phyloP scores from a whole-genome alignment of 768 basidiomycete species.

The Psilocybe subaeruginosa region DNA sequence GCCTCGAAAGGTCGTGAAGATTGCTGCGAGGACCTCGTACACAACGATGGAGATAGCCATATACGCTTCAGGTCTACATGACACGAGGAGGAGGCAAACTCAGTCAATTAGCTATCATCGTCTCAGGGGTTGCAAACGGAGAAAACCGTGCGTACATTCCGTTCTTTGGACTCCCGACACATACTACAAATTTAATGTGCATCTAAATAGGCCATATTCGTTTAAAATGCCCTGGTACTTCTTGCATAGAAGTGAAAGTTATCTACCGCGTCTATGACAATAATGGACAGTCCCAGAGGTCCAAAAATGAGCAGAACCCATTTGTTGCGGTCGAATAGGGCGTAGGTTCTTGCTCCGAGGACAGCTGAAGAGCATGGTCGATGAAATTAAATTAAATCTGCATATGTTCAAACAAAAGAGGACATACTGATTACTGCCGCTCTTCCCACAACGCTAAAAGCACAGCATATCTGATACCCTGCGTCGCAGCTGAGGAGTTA shows the following conservation, averaged over 20 bases:
- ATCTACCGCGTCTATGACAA: constrained; percentile 2
- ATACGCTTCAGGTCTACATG: not conserved
- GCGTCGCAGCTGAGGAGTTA: constrained; percentile 7
- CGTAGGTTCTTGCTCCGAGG: constrained; percentile 1
- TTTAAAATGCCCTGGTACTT: not conserved
- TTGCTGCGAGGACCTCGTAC: not conserved
- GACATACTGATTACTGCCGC: constrained; percentile 10
- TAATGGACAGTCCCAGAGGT: not conserved
- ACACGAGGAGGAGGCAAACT: not conserved
- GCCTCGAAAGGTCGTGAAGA: not conserved
- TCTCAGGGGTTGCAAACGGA: no score
- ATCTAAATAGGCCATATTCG: not conserved
- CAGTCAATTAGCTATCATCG: not conserved
- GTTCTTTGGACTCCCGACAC: not conserved
- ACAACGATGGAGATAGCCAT: not conserved
- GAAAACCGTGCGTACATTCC: not conserved
- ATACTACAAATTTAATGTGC: not conserved
- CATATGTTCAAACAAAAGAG: not conserved
- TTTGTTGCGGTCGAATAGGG: not conserved
- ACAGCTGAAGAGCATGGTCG: not conserved
- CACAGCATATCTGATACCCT: constrained; percentile 10
- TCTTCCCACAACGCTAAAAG: constrained; percentile 11
- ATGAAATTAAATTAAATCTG: no score
- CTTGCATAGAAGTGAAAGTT: not conserved
- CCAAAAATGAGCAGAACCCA: constrained; percentile 1